phyloP scores from a whole-genome alignment of 352 stramenopile genomes.

The Phytophthora niederhauseri region DNA sequence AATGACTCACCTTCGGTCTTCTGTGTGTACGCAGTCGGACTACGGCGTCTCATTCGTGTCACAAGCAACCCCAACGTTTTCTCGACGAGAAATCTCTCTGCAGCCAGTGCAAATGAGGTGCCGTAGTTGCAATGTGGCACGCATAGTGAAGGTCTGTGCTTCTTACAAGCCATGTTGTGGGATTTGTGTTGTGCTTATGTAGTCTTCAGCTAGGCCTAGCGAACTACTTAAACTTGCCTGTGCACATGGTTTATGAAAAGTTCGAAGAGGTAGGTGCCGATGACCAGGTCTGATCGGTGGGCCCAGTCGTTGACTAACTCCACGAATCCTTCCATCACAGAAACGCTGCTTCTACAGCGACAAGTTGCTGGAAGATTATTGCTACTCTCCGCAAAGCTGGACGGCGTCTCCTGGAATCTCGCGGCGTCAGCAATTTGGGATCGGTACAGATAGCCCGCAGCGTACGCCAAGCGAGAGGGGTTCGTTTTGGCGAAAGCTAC shows the following conservation, averaged over 20 bases:
- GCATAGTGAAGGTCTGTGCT: not conserved
- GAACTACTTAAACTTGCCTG: conserved; percentile 68
- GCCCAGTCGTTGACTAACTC: conserved; percentile 10
- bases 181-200: not conserved
- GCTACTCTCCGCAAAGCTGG: conserved; percentile 87
- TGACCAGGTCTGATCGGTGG: not conserved
- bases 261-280: conserved; percentile 68
- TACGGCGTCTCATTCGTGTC: conserved; percentile 81
- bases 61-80: conserved; percentile 57
- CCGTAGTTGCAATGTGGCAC: not conserved
- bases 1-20: not conserved
- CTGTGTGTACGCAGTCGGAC: conserved; percentile 59
- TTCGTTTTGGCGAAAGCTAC: conserved; percentile 82
- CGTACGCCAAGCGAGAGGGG: conserved; percentile 38
- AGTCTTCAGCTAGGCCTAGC: conserved; percentile 82
- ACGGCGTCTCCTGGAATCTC: conserved; percentile 72
- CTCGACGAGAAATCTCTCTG: conserved; percentile 65
- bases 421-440: conserved; percentile 77
- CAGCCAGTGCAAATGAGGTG: conserved; percentile 85
- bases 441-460: conserved; percentile 57
- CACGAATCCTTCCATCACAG: conserved; percentile 31
- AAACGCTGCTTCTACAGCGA: conserved; percentile 84
- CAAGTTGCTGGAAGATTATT: conserved; percentile 83
- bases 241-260: conserved; percentile 71
- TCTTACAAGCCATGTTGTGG: not conserved